Evolutionary conservation across 768 basidiomycete species (phyloP).

Genomic region (Hebeloma cylindrosporum): DNA sequence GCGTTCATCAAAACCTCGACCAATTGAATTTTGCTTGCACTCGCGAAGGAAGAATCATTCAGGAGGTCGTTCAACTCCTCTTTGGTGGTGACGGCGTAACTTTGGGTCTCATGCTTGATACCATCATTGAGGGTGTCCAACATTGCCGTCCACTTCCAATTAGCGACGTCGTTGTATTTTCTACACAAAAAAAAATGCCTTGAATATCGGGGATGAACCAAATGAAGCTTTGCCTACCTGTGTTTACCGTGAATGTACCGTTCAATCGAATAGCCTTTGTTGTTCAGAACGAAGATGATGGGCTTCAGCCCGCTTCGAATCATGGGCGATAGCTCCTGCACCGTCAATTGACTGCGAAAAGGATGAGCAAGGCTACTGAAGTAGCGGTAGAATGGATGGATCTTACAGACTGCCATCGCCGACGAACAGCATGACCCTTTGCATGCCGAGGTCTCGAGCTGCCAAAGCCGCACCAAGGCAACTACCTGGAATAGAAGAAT

Average conservation of each 20-base stretch:
- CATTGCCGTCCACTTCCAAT: slow-evolving; percentile 75
- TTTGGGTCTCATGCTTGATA: slow-evolving; percentile 46
- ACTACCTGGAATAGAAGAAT: slow-evolving; percentile 38
- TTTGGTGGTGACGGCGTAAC: slow-evolving; percentile 66
- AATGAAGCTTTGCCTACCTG: slow-evolving; percentile 33
- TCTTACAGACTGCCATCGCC: slow-evolving; percentile 82
- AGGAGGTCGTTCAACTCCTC: slow-evolving; percentile 68
- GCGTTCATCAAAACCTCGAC: slow-evolving; percentile 79
- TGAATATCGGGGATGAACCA: not conserved
- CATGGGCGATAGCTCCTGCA: slow-evolving; percentile 87
- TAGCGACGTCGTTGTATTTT: slow-evolving; percentile 83
- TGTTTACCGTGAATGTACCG: slow-evolving; percentile 67
- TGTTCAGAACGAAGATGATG: slow-evolving; percentile 83
- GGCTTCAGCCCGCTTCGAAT: slow-evolving; percentile 70
- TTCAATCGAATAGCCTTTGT: slow-evolving; percentile 87
- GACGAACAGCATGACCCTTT: slow-evolving; percentile 78
- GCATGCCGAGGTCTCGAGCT: slow-evolving; percentile 58
- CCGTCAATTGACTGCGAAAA: slow-evolving; percentile 62
- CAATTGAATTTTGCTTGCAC: slow-evolving; percentile 67
- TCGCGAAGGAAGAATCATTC: slow-evolving; percentile 57
- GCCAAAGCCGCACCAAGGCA: slow-evolving; percentile 81
- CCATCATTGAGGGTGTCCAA: slow-evolving; percentile 55
- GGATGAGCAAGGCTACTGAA: slow-evolving; percentile 6
- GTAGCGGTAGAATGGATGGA: slow-evolving; percentile 4
- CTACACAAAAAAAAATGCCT: slow-evolving; percentile 30